A percentile compares a stretch with the other conserved stretches of the same genome.
Evolutionary conservation across 2,329 filamentous ascomycete species (phyloP).

Genomic region (Shiraia bambusicola): DNA sequence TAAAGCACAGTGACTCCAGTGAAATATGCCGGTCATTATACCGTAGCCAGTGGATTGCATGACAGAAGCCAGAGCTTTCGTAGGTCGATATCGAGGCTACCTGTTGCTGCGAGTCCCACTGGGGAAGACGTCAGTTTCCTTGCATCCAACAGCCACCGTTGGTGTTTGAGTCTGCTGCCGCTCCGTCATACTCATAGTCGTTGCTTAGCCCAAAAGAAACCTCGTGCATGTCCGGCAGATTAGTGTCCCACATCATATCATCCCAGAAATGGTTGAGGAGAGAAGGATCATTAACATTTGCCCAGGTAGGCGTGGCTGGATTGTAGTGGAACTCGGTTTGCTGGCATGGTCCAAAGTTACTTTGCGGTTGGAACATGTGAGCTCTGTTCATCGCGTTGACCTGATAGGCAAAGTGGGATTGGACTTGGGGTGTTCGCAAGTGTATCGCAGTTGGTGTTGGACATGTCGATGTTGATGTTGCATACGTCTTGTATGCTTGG

Average conservation of each 20-base stretch:
- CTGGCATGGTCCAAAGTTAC: conserved; percentile 8
- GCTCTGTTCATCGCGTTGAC: conserved; percentile 12
- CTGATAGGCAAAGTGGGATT: conserved; percentile 16
- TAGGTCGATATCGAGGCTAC: too few relatives aligned
- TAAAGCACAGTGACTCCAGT: too few relatives aligned
- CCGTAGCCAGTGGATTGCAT: too few relatives aligned
- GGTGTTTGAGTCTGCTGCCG: conserved; percentile 36
- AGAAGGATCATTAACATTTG: conserved; percentile 29
- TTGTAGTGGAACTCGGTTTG: conserved; percentile 28
- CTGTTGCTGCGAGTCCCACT: neutral
- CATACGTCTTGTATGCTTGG: conserved; percentile 42
- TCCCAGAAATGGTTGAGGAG: conserved; percentile 44
- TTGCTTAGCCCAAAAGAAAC: conserved; percentile 36
- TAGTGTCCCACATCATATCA: conserved; percentile 48
- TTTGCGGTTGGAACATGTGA: conserved; percentile 16
- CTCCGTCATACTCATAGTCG: conserved; percentile 39
- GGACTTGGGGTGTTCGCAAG: conserved; percentile 14
- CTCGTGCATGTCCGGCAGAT: conserved; percentile 42
- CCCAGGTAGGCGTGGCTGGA: conserved; percentile 28
- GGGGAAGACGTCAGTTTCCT: conserved; percentile 32
- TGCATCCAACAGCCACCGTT: conserved; percentile 41
- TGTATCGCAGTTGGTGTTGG: conserved; percentile 17
- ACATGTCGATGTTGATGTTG: conserved; percentile 15
- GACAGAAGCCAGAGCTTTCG: too few relatives aligned
- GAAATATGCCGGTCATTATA: too few relatives aligned